Conservation (phyloP, 75 land plant species). For the Chamaecyparis obtusa region DNA sequence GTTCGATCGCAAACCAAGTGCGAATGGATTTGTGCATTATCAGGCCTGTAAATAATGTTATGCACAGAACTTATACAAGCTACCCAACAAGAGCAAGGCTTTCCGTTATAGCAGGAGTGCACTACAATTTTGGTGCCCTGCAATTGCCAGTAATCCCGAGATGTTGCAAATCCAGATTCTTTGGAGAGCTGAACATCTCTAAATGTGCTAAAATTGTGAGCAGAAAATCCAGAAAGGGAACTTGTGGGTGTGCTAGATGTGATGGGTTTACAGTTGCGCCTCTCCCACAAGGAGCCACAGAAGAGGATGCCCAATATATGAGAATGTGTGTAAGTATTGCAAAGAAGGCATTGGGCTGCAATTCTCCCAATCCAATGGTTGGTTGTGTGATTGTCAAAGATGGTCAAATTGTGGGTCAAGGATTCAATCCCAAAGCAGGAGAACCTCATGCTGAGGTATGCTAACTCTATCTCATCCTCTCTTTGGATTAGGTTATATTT, state of each 20-base stretch:
- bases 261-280: background rate
- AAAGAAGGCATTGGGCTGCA: conserved; percentile 61
- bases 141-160: background rate
- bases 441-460: conserved; percentile 95
- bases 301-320: conserved; percentile 73
- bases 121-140: background rate
- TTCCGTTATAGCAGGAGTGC: background rate
- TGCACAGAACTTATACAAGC: background rate
- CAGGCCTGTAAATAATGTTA: background rate
- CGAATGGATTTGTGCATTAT: background rate
- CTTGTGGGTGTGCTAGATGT: background rate
- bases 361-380: conserved; percentile 95
- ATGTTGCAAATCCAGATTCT: background rate
- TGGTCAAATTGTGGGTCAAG: conserved; percentile 78
- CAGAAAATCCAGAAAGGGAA: background rate
- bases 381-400: conserved; percentile 93
- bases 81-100: background rate
- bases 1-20: background rate
- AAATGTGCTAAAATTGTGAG: background rate
- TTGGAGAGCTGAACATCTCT: background rate
- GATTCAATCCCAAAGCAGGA: conserved; percentile 95
- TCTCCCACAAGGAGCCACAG: conserved; percentile 17
- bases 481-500: too few relatives aligned
- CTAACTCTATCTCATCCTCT: background rate
- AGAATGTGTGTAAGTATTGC: conserved; percentile 78